Evolutionary conservation across 768 basidiomycete species (phyloP), one percentile per base, ranked within the genome.

Genomic region (Vishniacozyma victoriae): DNA sequence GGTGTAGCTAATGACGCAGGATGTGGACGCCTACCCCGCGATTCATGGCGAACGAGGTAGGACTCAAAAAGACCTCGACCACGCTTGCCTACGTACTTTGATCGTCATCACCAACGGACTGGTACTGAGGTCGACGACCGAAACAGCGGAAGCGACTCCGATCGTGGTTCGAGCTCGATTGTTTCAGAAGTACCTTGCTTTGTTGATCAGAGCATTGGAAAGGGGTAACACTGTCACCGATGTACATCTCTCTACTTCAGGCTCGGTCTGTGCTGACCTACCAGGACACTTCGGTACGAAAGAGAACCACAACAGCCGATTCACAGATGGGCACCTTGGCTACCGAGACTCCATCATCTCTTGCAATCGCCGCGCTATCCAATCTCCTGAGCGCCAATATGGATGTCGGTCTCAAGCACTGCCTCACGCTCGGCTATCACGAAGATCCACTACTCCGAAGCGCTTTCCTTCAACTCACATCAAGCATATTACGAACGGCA

Each of bases 401-500:
- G 14, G 87, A 91, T 62, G 84, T 81, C 58, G 90, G 87, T 4
- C 82, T 92, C 64, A 90, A 89, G 68, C 87, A 92, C 67, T 89
- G 85, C 60, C 79, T 92, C 18, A 75, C 82, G 4, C 75, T 86
- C 50, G 86, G 85, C 1, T 89, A 87, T 58, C 83, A 87, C 59
- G 68, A 75, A 18, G 85, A 91, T 61, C 74, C 77, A 20, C 73
- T 78, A 31, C 82, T 84, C 59, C 80, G 87, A 13, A 77, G 79
- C 9, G 87, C 90, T 20, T 95, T 91, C 62, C 81, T 87, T 13
- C 82, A 85, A 59, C 83, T 90, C 5, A 87, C 92, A 66, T 82
- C 85, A 31, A 78, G 83, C 31, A 87, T 87, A 3, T 78, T 93
- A 35, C 78, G 81, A 3, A 82, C 85, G 64, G 88, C 88, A 13